Conservation (phyloP, 306 rosid species). For the Inga oerstediana region DNA sequence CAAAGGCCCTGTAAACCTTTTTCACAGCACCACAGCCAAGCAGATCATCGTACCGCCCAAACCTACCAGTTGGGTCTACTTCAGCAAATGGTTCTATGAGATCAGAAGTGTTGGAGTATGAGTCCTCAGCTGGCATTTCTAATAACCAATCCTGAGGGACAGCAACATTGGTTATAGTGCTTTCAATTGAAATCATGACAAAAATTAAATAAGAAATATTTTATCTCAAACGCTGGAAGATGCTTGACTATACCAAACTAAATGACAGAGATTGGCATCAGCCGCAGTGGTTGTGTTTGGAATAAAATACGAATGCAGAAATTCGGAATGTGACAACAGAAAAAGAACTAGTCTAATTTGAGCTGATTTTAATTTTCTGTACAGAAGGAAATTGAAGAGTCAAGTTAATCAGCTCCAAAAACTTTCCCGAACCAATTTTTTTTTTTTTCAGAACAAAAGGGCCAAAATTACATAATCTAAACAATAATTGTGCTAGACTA, state of each 20-base stretch:
- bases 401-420: not conserved
- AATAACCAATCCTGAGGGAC: constrained; percentile 28
- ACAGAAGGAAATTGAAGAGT: not conserved
- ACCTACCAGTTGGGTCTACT: constrained; percentile 85
- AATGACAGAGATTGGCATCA: not conserved
- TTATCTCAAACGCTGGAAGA: not conserved
- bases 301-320: not conserved
- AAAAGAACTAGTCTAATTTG: not conserved
- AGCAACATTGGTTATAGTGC: not conserved
- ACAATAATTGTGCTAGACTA: not conserved
- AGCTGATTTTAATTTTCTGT: not conserved
- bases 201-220: not conserved
- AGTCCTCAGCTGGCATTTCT: constrained; percentile 72
- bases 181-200: not conserved
- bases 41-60: constrained; percentile 71
- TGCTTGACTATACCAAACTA: not conserved
- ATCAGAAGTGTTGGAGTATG: constrained; percentile 36
- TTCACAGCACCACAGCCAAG: constrained; percentile 91
- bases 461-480: not conserved
- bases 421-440: too few relatives aligned
- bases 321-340: not conserved
- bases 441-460: not conserved
- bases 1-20: constrained; percentile 85
- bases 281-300: not conserved
- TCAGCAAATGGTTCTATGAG: constrained; percentile 67